Evolutionary conservation across 257 asterid species (phyloP).

Genomic region (Solanum sitiens): DNA sequence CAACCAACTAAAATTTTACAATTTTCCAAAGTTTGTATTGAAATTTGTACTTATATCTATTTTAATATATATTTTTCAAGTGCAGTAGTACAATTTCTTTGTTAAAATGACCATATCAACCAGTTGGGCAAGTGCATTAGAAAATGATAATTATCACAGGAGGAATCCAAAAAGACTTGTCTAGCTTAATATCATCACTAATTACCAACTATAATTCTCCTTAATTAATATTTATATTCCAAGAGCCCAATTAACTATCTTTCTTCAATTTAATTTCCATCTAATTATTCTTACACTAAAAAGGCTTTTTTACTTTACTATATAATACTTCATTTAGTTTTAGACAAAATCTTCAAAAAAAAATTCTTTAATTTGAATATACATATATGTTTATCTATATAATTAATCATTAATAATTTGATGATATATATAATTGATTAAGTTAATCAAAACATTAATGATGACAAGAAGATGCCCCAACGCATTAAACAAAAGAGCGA

Average conservation of each 20-base stretch:
- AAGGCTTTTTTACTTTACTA: background rate
- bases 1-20: no score
- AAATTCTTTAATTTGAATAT: background rate
- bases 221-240: background rate
- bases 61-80: background rate
- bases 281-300: background rate
- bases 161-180: background rate
- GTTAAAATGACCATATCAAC: background rate
- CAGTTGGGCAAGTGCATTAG: background rate
- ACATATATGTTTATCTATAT: background rate
- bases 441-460: background rate
- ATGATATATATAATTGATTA: background rate
- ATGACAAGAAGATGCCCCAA: background rate
- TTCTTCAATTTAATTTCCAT: background rate
- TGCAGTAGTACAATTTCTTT: background rate
- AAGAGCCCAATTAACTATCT: background rate
- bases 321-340: background rate
- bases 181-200: background rate
- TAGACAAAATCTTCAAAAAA: background rate
- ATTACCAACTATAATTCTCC: background rate
- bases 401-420: background rate
- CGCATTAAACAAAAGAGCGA: background rate
- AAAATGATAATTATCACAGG: background rate
- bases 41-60: background rate
- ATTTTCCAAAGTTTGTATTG: background rate